Base-by-base conservation (phyloP, 805 yeast species). In the Torulaspora maleeae region DNA sequence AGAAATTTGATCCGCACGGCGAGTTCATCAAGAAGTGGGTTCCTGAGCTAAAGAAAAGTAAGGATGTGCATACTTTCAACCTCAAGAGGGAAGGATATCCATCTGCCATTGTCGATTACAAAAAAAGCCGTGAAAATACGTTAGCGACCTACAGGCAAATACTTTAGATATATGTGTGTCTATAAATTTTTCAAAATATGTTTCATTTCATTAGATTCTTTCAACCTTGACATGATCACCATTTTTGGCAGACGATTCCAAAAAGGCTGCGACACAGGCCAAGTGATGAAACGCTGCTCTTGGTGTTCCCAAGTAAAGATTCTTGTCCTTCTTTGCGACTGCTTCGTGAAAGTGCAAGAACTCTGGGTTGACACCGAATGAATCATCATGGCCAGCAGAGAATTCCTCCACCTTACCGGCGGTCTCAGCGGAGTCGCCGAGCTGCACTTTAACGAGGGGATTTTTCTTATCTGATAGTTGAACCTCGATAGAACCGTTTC, bases 251-350 rank as follows among this genome's bases (percentile, higher is more conserved):
- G 87, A 78, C 47, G 93, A 82, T 53, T 83, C 82, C 29, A 91
- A 68, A 48, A 86, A 85, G 22, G 96, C 98, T 45, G 79, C 95
- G 47, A 91, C 79, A 55, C 87, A 77, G 5, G 96, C 96, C 64
- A 90, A 78, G 66, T 91, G 98, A 67, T 90, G 96, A 80, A 85
- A 90, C 5, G 95, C 88, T 50, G 72, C 76, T 51, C 78, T 83
- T 20, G 96, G 95, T n/a, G 81, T 74, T 34, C 78, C 77, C 33
- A 61, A 69, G 41, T 83, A 66, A 44, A 77, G 52, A 3, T 70
- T 58, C 67, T 85, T 85, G 63, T 86, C 87, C 52, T 78, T 77
- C 45, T 73, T 69, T 20, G 59, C 52, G 24, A 84, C 82, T n/a
- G 89, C 88, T 37, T 76, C 75, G 45, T 70, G 70, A 56, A 80